phyloP scores from a whole-genome alignment of 1,284 basidiomycete genomes.

The Porogramme epimiltina region DNA sequence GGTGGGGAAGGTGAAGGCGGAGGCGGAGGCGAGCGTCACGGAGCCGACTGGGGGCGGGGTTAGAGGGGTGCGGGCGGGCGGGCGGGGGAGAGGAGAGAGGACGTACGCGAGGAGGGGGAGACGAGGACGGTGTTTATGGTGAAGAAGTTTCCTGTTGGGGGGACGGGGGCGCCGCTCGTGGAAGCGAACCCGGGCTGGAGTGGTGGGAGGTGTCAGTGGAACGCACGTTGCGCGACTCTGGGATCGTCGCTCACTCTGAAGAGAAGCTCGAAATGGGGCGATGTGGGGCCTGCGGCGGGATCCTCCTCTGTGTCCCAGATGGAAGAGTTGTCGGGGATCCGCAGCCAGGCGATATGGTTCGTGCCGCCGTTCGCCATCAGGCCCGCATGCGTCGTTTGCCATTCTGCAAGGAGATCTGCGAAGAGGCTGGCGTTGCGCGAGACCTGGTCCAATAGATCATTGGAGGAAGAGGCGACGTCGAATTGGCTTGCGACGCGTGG shows the following conservation, averaged over 20 bases:
- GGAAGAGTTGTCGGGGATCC: slow-evolving; percentile 15
- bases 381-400: slow-evolving; percentile 26
- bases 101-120: slow-evolving; percentile 23
- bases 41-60: slow-evolving; percentile 37
- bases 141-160: slow-evolving; percentile 24
- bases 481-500: slow-evolving; percentile 30
- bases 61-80: too few species aligned
- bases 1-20: slow-evolving; percentile 46
- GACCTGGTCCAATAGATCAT: slow-evolving; percentile 27
- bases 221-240: slow-evolving; percentile 4
- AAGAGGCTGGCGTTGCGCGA: slow-evolving; percentile 25
- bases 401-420: slow-evolving; percentile 23
- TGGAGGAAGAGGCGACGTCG: slow-evolving; percentile 30
- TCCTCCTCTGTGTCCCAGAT: slow-evolving; percentile 17
- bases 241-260: slow-evolving; percentile 5
- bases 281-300: slow-evolving; percentile 23
- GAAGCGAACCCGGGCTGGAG: slow-evolving; percentile 11
- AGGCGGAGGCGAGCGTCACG: slow-evolving; percentile 23
- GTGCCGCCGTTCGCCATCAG: slow-evolving; percentile 11
- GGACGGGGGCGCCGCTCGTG: neutral
- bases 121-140: slow-evolving; percentile 23
- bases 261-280: slow-evolving; percentile 23
- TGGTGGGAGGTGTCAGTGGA: slow-evolving; percentile 11
- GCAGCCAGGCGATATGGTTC: slow-evolving; percentile 23
- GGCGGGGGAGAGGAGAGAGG: neutral